Conservation (phyloP, 768 basidiomycete genomes). For the Lactarius tabidus region DNA sequence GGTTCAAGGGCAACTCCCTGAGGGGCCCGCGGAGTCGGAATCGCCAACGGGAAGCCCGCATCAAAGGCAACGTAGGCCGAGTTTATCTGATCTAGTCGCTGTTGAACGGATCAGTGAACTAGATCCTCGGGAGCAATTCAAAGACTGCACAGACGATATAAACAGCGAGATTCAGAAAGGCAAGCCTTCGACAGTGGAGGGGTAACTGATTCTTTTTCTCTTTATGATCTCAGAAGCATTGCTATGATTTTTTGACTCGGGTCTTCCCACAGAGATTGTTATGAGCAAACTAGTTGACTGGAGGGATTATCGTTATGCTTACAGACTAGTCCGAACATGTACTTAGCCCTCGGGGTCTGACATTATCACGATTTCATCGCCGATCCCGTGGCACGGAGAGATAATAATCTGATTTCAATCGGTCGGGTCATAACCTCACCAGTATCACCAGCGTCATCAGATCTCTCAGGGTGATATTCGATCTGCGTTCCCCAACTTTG, state of each 20-base stretch:
- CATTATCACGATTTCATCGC: not conserved
- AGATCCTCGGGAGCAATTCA: conserved; percentile 54
- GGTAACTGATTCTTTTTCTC: not conserved
- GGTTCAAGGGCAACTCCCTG: conserved; percentile 29
- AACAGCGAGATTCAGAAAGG: conserved; percentile 57
- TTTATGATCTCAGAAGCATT: conserved; percentile 28
- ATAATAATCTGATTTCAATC: conserved; percentile 15
- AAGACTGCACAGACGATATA: conserved; percentile 58
- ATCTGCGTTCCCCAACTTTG: not conserved
- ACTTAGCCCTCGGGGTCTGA: too few relatives aligned
- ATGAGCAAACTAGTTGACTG: not conserved
- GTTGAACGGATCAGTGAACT: conserved; percentile 61
- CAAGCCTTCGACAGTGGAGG: conserved; percentile 23
- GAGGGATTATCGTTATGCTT: not conserved
- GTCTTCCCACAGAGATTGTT: conserved; percentile 14
- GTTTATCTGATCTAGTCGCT: conserved; percentile 59
- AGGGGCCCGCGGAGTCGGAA: conserved; percentile 19
- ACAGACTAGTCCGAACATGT: not conserved
- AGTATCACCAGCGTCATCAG: not conserved
- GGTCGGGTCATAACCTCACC: conserved; percentile 2
- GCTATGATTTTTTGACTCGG: not conserved
- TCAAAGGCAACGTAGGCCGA: conserved; percentile 47
- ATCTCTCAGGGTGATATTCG: conserved; percentile 2
- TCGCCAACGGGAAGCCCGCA: conserved; percentile 40
- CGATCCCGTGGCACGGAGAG: conserved; percentile 4